phyloP scores from a whole-genome alignment of 495 filamentous ascomycete genomes.

The Aspergillus kassunensis region DNA sequence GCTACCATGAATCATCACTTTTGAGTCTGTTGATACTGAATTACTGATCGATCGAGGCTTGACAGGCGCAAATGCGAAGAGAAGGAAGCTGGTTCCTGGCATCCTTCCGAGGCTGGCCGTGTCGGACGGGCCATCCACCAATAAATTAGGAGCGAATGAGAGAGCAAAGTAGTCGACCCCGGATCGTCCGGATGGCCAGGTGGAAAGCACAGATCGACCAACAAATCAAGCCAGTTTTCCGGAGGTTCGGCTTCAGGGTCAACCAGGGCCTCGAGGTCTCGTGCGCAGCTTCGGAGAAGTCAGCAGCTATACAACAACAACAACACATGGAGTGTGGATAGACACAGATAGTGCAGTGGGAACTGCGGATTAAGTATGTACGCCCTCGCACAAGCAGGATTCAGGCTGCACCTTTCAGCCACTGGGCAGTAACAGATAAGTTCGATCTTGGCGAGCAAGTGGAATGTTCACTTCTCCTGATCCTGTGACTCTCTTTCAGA shows the following conservation, averaged over 20 bases:
- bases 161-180: conserved; percentile 9
- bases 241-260: not conserved
- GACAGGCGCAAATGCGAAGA: too few species aligned
- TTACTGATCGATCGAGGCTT: too few species aligned
- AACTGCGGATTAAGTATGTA: too few species aligned
- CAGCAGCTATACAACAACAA: not conserved
- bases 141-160: not conserved
- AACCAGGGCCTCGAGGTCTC: not conserved
- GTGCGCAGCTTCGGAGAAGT: not conserved
- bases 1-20: too few species aligned
- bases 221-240: not conserved
- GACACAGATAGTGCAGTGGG: not conserved
- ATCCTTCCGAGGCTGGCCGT: not conserved
- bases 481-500: not conserved
- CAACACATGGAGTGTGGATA: not conserved
- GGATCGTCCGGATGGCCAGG: conserved; percentile 18
- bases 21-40: too few species aligned
- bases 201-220: not conserved
- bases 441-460: too few species aligned
- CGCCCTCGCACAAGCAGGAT: not conserved
- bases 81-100: too few species aligned
- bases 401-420: not conserved
- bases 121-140: not conserved
- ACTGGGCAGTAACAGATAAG: not conserved
- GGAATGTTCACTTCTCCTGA: not conserved